Evolutionary conservation across 371 early-diverging fungal genomes (phyloP), one percentile per base, ranked within the genome.

Genomic region (Rhizopus arrhizus): DNA sequence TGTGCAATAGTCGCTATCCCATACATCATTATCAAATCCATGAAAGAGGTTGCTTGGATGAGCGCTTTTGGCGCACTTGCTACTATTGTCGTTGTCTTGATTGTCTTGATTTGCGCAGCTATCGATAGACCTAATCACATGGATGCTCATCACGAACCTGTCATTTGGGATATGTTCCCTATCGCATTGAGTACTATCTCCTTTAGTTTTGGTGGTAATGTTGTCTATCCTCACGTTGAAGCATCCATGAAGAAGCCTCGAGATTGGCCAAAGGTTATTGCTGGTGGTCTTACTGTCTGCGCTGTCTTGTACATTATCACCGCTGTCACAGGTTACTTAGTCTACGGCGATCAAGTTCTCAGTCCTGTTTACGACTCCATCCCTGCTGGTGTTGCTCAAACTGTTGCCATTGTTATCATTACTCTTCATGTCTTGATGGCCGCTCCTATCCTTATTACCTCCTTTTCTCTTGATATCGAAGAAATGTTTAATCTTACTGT

Each of bases 151-250:
- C 83, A 84, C 59, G 69, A 79, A 47, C 33, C 63, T 36, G 84
- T 77, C 43, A 78, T 82, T 41, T 78, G 78, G 70, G 62, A 75
- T 15, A 79, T 85, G 53, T 74, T 87, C 46, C 85, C 88, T 5
- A 65, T 81, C 7, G 81, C 88, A 0, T 64, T 87, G 1, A 78
- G 81, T 35, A 86, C 88, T 5, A 87, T 92, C 40, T 89, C 87
- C 51, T 90, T 91, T 69, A 83, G 85, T 65, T 92, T 88, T 58
- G 91, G 93, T 58, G 93, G 92, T 48, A 92, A 91, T 65, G 83
- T 89, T 22, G 84, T 91, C 49, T 92, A 89, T 52, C 91, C 93
- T n/a, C 90, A 92, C 64, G 87, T 95, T 31, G 92, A 93, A 69
- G 84, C 85, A 29, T 88, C 91, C 28, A 92, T 96, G 94, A 80